Conservation (phyloP, 2,329 filamentous ascomycete species). For the Dothideomycetes sp. region DNA sequence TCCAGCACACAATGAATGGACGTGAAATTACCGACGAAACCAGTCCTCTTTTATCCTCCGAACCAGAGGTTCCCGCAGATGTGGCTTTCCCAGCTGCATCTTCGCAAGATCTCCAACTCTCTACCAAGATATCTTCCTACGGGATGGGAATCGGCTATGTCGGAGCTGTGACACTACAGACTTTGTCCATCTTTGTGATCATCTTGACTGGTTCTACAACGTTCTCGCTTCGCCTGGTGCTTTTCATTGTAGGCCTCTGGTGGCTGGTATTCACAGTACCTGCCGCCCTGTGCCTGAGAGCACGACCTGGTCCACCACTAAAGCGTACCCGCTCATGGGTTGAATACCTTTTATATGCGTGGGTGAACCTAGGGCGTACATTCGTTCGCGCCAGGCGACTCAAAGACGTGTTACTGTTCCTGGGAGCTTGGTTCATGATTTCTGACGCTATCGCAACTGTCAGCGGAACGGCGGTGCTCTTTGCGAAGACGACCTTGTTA, state of each 20-base stretch:
- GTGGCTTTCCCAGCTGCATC: constrained; percentile 22
- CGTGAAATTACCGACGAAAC: not conserved
- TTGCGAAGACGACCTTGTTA: constrained; percentile 83
- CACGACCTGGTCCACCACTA: constrained; percentile 73
- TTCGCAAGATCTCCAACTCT: constrained; percentile 66
- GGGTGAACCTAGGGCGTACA: constrained; percentile 76
- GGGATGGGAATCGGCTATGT: constrained; percentile 92
- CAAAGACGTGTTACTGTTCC: constrained; percentile 64
- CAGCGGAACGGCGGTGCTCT: constrained; percentile 86
- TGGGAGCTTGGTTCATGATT: constrained; percentile 81
- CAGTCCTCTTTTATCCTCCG: not conserved
- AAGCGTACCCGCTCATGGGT: constrained; percentile 39
- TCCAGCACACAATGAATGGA: not conserved
- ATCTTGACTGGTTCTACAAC: constrained; percentile 62
- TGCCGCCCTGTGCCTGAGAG: constrained; percentile 73
- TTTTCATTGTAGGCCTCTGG: constrained; percentile 82
- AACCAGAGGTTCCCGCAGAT: constrained; percentile 17
- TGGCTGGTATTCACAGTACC: constrained; percentile 90
- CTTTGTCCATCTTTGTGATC: constrained; percentile 67
- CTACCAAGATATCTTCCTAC: constrained; percentile 81
- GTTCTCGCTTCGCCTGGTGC: constrained; percentile 74
- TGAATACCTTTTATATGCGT: constrained; percentile 70
- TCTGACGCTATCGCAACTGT: constrained; percentile 93
- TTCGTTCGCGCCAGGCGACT: constrained; percentile 62
- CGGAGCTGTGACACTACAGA: constrained; percentile 75